These are phyloP conservation scores for Verticillium zaregamsianum DNA, from an alignment of 2,329 filamentous ascomycete genomes.

Conservation along the genomic window DNA sequence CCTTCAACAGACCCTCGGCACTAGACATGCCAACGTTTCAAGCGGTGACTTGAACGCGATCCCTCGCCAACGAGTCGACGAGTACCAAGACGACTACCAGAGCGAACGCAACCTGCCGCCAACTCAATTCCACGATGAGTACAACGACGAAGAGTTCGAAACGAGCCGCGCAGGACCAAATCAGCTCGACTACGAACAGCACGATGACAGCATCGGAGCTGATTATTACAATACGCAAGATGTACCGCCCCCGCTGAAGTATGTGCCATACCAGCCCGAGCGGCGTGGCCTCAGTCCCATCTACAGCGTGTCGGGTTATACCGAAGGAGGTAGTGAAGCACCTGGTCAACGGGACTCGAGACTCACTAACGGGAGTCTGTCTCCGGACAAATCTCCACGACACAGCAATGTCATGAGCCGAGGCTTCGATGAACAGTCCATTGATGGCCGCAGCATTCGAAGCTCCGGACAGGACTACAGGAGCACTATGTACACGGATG, in stretches of 20 bases:
- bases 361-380: constrained; percentile 54
- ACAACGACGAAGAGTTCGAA: constrained; percentile 35
- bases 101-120: neutral
- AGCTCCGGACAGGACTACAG: constrained; percentile 54
- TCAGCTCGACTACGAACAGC: neutral
- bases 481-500: constrained; percentile 45
- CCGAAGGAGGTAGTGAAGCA: constrained; percentile 60
- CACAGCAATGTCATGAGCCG: constrained; percentile 39
- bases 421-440: constrained; percentile 48
- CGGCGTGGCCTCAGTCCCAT: constrained; percentile 79
- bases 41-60: constrained; percentile 54
- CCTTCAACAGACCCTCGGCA: constrained; percentile 59
- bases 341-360: constrained; percentile 54
- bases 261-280: constrained; percentile 65
- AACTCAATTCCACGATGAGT: constrained; percentile 25
- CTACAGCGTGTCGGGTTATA: constrained; percentile 86
- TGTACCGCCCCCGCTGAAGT: constrained; percentile 59
- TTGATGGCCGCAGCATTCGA: constrained; percentile 50
- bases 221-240: constrained; percentile 56
- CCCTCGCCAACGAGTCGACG: constrained; percentile 42
- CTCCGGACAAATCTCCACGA: constrained; percentile 51
- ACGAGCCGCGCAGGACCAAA: neutral
- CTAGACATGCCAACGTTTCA: constrained; percentile 62
- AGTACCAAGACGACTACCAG: constrained; percentile 38
- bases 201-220: constrained; percentile 11